Evolutionary conservation across 805 yeast genomes (phyloP), one percentile per base, ranked within the genome.

Genomic region (Groenewaldozyma salmanticensis): DNA sequence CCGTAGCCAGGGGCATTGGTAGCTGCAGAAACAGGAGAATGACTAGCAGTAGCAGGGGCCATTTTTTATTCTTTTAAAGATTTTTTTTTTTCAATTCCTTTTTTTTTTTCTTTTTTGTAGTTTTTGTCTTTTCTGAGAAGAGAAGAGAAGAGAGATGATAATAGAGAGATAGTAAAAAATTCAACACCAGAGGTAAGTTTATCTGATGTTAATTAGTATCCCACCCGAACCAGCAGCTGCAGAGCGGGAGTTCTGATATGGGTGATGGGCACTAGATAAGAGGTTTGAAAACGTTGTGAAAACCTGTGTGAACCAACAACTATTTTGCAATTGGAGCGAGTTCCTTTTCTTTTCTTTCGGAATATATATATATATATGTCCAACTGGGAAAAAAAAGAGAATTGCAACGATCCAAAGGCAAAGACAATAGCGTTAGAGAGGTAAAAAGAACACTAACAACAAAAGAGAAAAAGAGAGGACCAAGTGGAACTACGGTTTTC

Each of bases 211-310:
- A 40, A 58, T 38, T 43, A 60, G 67, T 43, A 61, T 62, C 40
- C 58, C 67, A 31, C 70, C 68, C 51, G 58, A 54, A 44, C 69
- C 64, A 54, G 64, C 57, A 52, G 67, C n/a, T n/a, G n/a, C 61
- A 44, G 70, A 59, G 47, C 64, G 59, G 54, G 70, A 58, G 57
- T 53, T 44, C 42, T 61, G 60, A 52, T 55, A 60, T 42, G 70
- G 70, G 66, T 65, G 66, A 61, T 65, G 70, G 15, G 63, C 61
- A 42, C 67, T 62, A 27, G 60, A 61, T 40, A 65, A 54, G 27
- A 60, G 58, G 54, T 63, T 65, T 21, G 70, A 57, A 52, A 65
- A 65, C 67, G 67, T 64, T 47, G 51, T 59, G 29, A 24, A 24
- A 24, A 24, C n/a, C n/a, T n/a, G n/a, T n/a, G n/a, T n/a, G n/a